Evolutionary conservation across 2,329 filamentous ascomycete genomes (phyloP).

Genomic region (Ceratocystis variospora): DNA sequence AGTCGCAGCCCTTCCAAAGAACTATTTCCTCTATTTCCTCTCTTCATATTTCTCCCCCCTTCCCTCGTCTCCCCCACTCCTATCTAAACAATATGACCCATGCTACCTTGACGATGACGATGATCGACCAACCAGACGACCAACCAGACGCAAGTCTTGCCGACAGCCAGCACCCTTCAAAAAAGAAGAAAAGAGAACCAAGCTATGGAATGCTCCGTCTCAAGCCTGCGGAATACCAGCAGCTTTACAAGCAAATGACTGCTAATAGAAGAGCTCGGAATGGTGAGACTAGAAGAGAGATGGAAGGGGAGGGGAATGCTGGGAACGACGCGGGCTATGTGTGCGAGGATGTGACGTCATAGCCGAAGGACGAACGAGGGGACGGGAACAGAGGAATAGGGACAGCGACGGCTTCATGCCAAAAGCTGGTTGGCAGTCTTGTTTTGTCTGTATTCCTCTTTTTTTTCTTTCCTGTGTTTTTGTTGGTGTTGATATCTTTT

Average conservation of each 20-base stretch:
- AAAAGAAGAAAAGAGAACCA: neutral
- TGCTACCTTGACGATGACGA: conserved; percentile 1
- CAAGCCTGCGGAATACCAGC: no score
- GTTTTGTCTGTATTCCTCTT: conserved; percentile 2
- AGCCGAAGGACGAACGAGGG: neutral
- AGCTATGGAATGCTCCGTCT: no score
- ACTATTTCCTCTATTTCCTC: neutral
- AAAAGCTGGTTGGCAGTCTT: neutral
- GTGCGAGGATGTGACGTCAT: conserved; percentile 1
- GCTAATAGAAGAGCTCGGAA: no score
- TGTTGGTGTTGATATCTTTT: conserved; percentile 11
- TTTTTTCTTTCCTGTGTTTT: neutral
- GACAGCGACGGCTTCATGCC: neutral
- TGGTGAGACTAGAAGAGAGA: neutral
- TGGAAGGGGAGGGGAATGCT: neutral
- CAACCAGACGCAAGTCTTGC: neutral
- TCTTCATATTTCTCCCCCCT: neutral
- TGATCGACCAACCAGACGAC: neutral
- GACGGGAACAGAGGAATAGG: neutral
- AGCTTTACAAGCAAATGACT: no score
- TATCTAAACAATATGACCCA: neutral
- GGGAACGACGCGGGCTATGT: neutral
- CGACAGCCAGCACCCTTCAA: neutral
- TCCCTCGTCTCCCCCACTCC: neutral
- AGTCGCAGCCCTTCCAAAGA: neutral